phyloP scores from a whole-genome alignment of 2,329 filamentous ascomycete genomes.

The Tolypocladium tropicale region DNA sequence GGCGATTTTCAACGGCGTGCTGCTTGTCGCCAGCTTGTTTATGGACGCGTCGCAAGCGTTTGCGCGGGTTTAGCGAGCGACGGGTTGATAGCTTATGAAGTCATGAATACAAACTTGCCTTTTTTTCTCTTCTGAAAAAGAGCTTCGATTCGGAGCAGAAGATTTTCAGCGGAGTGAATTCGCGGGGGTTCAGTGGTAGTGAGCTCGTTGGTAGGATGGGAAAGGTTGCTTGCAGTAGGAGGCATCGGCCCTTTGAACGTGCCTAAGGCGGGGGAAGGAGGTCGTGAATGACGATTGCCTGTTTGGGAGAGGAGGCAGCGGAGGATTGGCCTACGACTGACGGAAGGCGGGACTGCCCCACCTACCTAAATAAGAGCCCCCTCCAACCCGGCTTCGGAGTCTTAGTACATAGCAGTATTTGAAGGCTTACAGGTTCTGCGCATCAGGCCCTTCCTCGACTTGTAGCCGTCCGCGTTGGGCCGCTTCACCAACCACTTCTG shows the following conservation, averaged over 20 bases:
- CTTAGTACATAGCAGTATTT: too few relatives aligned
- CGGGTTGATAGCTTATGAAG: not conserved
- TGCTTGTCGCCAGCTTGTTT: conserved; percentile 48
- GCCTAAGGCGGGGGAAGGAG: not conserved
- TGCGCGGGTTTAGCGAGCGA: conserved; percentile 9
- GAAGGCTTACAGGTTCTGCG: too few relatives aligned
- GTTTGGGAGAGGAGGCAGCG: not conserved
- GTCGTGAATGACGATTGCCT: not conserved
- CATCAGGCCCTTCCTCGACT: too few relatives aligned
- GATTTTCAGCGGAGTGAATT: too few relatives aligned
- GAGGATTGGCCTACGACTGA: not conserved
- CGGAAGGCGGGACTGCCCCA: not conserved
- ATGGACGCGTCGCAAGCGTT: conserved; percentile 37
- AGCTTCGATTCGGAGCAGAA: not conserved
- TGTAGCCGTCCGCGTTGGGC: too few relatives aligned
- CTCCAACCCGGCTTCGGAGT: too few relatives aligned
- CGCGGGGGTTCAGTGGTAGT: too few relatives aligned
- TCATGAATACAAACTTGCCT: conserved; percentile 4
- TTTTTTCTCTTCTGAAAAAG: too few relatives aligned
- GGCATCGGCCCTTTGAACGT: not conserved
- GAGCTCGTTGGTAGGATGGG: not conserved
- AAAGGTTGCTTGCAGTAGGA: not conserved
- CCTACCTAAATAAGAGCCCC: not conserved
- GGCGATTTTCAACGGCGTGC: conserved; percentile 70
- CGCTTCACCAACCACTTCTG: too few relatives aligned